A percentile compares a stretch with the other conserved stretches of the same genome.
phyloP scores from a whole-genome alignment of 768 basidiomycete species.

The Kwoniella sp. region DNA sequence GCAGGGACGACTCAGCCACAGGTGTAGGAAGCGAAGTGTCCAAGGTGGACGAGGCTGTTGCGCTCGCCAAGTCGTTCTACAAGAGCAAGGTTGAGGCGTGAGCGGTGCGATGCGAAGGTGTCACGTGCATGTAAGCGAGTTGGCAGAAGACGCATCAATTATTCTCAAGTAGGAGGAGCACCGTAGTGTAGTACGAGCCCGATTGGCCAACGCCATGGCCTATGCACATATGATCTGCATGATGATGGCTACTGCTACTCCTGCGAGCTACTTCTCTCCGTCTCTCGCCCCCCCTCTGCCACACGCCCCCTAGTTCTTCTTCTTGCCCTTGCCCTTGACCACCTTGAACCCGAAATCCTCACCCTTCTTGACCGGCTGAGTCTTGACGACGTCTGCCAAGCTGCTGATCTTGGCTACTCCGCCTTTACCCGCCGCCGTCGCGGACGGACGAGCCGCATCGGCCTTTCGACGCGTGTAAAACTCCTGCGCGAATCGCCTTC shows the following conservation, averaged over 20 bases:
- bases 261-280: background rate
- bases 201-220: too few relatives aligned
- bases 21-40: constrained; percentile 70
- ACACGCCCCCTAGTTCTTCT: constrained; percentile 52
- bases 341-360: constrained; percentile 90
- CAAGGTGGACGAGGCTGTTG: constrained; percentile 65
- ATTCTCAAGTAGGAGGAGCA: too few relatives aligned
- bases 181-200: too few relatives aligned
- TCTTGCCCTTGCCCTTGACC: constrained; percentile 88
- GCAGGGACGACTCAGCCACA: constrained; percentile 86
- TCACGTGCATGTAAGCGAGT: too few relatives aligned
- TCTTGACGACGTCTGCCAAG: constrained; percentile 66
- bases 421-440: constrained; percentile 14
- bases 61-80: constrained; percentile 55
- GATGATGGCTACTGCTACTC: too few relatives aligned
- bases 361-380: constrained; percentile 67
- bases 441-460: constrained; percentile 56
- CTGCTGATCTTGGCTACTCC: constrained; percentile 20
- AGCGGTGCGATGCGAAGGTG: background rate
- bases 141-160: too few relatives aligned
- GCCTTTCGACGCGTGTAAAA: constrained; percentile 81
- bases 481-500: constrained; percentile 87
- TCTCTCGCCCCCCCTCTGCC: background rate
- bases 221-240: too few relatives aligned
- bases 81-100: constrained; percentile 42